Conservation (phyloP, 768 basidiomycete genomes). For the Lactifluus rugatus region DNA sequence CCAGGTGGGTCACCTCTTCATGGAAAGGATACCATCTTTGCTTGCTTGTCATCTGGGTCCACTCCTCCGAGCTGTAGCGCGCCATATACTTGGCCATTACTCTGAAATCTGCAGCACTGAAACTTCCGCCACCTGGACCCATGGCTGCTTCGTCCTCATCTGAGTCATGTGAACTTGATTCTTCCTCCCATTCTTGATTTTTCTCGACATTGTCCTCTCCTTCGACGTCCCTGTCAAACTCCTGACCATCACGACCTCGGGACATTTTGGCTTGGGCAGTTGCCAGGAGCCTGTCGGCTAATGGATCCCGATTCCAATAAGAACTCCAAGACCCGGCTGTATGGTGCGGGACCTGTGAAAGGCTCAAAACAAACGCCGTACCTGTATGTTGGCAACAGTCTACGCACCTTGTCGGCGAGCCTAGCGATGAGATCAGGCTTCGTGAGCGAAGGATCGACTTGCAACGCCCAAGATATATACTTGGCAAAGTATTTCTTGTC, state of each 20-base stretch:
- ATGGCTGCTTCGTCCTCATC: conserved; percentile 33
- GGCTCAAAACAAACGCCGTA: background rate
- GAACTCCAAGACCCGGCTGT: conserved; percentile 6
- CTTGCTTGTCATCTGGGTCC: conserved; percentile 31
- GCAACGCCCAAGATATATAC: conserved; percentile 53
- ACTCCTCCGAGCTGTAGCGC: conserved; percentile 29
- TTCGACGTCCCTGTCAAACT: background rate
- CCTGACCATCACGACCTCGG: background rate
- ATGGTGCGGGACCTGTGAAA: conserved; percentile 18
- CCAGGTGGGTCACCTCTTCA: conserved; percentile 34
- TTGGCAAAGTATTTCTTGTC: conserved; percentile 60
- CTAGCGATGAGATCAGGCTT: conserved; percentile 45
- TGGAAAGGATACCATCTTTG: conserved; percentile 50
- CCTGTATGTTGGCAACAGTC: background rate
- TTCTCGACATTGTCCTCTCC: conserved; percentile 28
- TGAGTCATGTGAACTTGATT: conserved; percentile 22
- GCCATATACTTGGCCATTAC: conserved; percentile 52
- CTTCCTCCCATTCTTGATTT: conserved; percentile 21
- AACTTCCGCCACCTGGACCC: conserved; percentile 41
- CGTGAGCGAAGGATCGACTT: conserved; percentile 41
- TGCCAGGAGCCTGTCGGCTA: conserved; percentile 8
- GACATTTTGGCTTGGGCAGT: background rate
- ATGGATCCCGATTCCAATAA: conserved; percentile 11
- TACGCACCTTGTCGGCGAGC: conserved; percentile 46
- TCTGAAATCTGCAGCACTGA: conserved; percentile 54